phyloP scores from a whole-genome alignment of 2,329 filamentous ascomycete species.

The Fusarium burgessii region DNA sequence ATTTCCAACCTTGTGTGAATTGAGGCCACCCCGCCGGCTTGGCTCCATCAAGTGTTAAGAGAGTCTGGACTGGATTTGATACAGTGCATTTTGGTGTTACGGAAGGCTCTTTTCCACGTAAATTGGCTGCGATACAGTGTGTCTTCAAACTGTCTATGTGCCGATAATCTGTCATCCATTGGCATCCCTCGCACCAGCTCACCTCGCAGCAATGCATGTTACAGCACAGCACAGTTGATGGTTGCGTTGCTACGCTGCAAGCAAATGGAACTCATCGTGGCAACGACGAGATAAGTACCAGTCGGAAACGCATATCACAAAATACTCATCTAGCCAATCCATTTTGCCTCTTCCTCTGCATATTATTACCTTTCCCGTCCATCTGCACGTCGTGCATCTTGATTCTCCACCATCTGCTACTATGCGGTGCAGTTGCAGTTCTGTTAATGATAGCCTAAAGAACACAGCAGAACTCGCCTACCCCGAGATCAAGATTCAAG shows the following conservation, averaged over 20 bases:
- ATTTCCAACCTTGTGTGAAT: slow-evolving; percentile 33
- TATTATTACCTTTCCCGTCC: slow-evolving; percentile 27
- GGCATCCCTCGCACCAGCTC: slow-evolving; percentile 39
- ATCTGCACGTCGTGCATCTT: slow-evolving; percentile 38
- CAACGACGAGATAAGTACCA: slow-evolving; percentile 25
- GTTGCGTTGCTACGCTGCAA: slow-evolving; percentile 31
- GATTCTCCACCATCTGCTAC: slow-evolving; percentile 33
- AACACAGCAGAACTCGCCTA: slow-evolving; percentile 23
- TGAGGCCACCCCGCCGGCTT: slow-evolving; percentile 33
- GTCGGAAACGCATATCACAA: slow-evolving; percentile 18
- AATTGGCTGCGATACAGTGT: background rate
- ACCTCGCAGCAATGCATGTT: slow-evolving; percentile 46
- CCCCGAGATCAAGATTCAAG: slow-evolving; percentile 26
- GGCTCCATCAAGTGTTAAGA: slow-evolving; percentile 25
- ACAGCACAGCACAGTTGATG: slow-evolving; percentile 34
- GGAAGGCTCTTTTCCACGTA: background rate
- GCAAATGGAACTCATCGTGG: slow-evolving; percentile 32
- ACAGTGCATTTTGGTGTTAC: slow-evolving; percentile 29
- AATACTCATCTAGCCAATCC: slow-evolving; percentile 19
- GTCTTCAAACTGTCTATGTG: slow-evolving; percentile 26
- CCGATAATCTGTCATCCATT: slow-evolving; percentile 24
- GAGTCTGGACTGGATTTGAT: slow-evolving; percentile 17
- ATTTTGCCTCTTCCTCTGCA: slow-evolving; percentile 21
- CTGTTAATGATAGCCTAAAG: slow-evolving; percentile 19
- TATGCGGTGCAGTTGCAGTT: slow-evolving; percentile 33